Evolutionary conservation across 2,329 filamentous ascomycete genomes (phyloP).

Genomic region (Penicillium sp.): DNA sequence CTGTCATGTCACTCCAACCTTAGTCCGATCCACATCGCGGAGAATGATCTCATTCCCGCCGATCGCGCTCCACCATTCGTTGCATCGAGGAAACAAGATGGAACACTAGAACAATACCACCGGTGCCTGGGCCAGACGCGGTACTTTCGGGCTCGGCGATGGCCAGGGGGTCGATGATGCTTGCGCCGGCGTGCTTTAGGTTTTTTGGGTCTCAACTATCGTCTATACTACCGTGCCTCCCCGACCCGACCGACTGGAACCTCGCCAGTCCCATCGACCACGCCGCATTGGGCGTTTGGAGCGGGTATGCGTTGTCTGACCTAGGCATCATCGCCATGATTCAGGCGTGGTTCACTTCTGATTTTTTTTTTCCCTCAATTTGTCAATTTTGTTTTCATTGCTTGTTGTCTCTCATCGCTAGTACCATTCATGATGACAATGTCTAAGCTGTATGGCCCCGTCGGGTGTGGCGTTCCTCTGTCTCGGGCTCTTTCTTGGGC

Average conservation of each 20-base stretch:
- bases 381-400: no score
- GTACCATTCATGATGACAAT: constrained; percentile 13
- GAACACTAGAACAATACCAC: constrained; percentile 22
- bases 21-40: not conserved
- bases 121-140: no score
- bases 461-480: constrained; percentile 21
- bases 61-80: constrained; percentile 9
- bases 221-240: constrained; percentile 18
- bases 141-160: no score
- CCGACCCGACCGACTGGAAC: constrained; percentile 10
- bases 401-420: no score
- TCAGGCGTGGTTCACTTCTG: no score
- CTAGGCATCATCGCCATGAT: not conserved
- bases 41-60: constrained; percentile 17
- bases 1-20: constrained; percentile 3
- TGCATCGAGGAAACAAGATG: constrained; percentile 3
- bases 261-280: constrained; percentile 5
- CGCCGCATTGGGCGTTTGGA: constrained; percentile 20
- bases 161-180: no score
- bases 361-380: no score
- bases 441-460: constrained; percentile 24
- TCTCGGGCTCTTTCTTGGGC: not conserved
- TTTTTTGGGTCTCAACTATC: no score
- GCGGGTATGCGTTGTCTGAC: no score
- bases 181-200: no score